phyloP scores from a whole-genome alignment of 1,284 basidiomycete genomes.

The Blastosporella zonata region DNA sequence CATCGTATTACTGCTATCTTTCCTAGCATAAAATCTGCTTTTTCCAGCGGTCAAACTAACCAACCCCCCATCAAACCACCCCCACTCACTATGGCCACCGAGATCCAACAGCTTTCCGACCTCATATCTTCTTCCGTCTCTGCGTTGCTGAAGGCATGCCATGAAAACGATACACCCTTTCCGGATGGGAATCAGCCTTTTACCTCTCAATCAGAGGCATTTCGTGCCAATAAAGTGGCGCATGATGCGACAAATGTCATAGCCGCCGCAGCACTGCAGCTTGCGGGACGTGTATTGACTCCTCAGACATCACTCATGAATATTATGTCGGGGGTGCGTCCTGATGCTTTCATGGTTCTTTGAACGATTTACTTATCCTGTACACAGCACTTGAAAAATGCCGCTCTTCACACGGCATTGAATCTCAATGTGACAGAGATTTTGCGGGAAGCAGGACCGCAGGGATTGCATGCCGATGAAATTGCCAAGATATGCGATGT shows the following conservation, averaged over 20 bases:
- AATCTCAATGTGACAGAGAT: constrained; percentile 31
- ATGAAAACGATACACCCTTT: constrained; percentile 15
- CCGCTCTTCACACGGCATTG: constrained; percentile 25
- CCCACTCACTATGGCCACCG: constrained; percentile 4
- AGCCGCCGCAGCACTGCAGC: constrained; percentile 15
- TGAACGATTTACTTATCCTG: not conserved
- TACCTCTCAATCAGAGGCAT: constrained; percentile 13
- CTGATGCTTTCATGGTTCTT: not conserved
- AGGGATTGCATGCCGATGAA: constrained; percentile 34
- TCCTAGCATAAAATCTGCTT: no score
- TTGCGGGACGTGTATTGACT: constrained; percentile 12
- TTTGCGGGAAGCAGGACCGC: constrained; percentile 35
- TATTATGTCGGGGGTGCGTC: constrained; percentile 9
- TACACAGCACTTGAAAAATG: constrained; percentile 23
- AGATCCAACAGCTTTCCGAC: constrained; percentile 14
- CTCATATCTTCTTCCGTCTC: constrained; percentile 13
- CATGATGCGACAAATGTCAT: constrained; percentile 13
- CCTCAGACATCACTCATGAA: constrained; percentile 12
- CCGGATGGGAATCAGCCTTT: constrained; percentile 11
- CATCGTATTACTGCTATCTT: no score
- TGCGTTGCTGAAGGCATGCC: constrained; percentile 6
- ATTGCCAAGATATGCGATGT: constrained; percentile 31
- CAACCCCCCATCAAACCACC: no score
- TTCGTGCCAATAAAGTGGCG: constrained; percentile 8
- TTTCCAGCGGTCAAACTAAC: no score